phyloP scores from a whole-genome alignment of 345 rosid genomes.

The Populus simonii region DNA sequence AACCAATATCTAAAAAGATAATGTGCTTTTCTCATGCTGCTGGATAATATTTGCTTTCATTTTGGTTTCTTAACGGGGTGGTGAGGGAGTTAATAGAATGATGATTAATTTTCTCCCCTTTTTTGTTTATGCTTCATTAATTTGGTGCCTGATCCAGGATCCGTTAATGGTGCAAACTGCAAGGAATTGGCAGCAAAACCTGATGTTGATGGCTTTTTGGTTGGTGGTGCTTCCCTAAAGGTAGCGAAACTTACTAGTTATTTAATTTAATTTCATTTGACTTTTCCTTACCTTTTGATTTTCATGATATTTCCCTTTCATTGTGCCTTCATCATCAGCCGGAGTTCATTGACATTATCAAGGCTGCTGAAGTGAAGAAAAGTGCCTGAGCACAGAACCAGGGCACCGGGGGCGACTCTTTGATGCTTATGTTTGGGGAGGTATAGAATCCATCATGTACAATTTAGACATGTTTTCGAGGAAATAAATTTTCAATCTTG shows the following conservation, averaged over 20 bases:
- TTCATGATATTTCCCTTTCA: neutral
- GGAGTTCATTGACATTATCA: conserved; percentile 60
- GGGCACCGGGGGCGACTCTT: neutral
- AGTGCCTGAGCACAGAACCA: conserved; percentile 23
- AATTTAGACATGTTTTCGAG: conserved; percentile 11
- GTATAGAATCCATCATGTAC: neutral
- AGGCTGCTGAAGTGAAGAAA: conserved; percentile 51
- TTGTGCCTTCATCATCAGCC: conserved; percentile 26
- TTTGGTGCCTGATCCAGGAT: conserved; percentile 40
- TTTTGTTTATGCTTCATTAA: neutral
- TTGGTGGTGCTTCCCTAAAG: conserved; percentile 89
- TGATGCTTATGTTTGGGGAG: neutral
- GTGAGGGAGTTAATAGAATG: neutral
- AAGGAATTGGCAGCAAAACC: conserved; percentile 71
- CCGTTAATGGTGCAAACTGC: conserved; percentile 79
- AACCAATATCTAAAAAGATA: neutral
- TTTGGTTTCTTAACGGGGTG: neutral
- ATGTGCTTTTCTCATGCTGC: neutral
- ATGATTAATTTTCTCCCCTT: neutral
- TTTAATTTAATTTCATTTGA: neutral
- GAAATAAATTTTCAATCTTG: conserved; percentile 17
- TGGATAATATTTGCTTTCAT: neutral
- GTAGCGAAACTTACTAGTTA: conserved; percentile 21
- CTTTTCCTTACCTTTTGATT: neutral
- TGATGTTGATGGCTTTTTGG: conserved; percentile 88